Percentiles rank a stretch among this genome's conserved stretches.
Conservation (phyloP, 192 early-diverging fungal genomes). For the Coemansia javaensis region DNA sequence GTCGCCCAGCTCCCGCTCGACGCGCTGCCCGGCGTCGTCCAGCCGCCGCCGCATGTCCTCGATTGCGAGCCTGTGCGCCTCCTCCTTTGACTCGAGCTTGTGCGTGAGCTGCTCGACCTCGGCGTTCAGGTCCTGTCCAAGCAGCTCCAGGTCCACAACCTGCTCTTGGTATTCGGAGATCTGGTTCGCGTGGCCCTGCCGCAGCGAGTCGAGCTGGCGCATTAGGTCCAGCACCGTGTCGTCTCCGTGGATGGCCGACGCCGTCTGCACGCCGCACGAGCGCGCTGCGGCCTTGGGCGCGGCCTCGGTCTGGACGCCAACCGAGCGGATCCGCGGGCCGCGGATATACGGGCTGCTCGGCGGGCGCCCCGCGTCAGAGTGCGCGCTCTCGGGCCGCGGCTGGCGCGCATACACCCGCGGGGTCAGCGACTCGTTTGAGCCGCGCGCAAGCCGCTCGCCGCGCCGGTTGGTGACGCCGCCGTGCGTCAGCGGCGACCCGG, state of each 20-base stretch:
- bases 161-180: conserved; percentile 51
- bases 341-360: conserved; percentile 18
- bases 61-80: conserved; percentile 9
- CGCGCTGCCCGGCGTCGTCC: conserved; percentile 11
- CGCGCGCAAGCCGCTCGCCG: conserved; percentile 3
- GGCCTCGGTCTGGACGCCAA: conserved; percentile 29
- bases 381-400: background rate
- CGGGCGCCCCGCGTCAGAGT: background rate
- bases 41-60: conserved; percentile 31
- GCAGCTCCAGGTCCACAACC: conserved; percentile 39
- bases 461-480: conserved; percentile 7
- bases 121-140: conserved; percentile 31
- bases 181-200: conserved; percentile 34
- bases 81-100: conserved; percentile 13
- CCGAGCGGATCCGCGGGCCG: conserved; percentile 13
- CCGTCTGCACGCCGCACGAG: conserved; percentile 20
- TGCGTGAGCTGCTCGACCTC: conserved; percentile 30
- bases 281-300: background rate
- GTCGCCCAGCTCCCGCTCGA: conserved; percentile 36
- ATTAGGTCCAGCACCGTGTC: conserved; percentile 44
- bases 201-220: conserved; percentile 40
- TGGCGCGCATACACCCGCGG: conserved; percentile 1
- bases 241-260: conserved; percentile 31
- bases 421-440: conserved; percentile 13
- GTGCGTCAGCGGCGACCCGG: background rate